Evolutionary conservation across 2,329 filamentous ascomycete species (phyloP), one percentile per base, ranked within the genome.

Genomic region (Pseudocercospora musae): DNA sequence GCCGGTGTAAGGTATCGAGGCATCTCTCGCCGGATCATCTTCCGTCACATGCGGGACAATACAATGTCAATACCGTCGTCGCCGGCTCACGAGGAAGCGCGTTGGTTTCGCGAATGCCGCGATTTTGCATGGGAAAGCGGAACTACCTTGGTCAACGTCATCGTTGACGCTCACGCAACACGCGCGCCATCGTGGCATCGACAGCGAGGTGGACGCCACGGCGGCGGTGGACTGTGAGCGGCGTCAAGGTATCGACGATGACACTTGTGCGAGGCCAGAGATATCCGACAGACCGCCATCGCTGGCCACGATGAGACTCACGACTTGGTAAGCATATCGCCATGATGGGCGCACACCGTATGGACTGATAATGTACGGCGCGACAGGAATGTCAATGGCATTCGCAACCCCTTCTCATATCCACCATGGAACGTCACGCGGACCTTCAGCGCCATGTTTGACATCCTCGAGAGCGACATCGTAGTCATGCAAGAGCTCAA

Each of bases 401-500:
- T 83, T 62, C 79, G 81, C 65, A 83, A 83, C 66, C 81, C 81
- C n/a, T 82, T 83, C 72, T 77, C 78, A 46, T 82, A 83, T 69
- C 78, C 80, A 69, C 81, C 81, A 78, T 83, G 81, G 81, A 78
- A 80, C 69, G 72, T 75, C 49, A 75, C 74, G 23, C 74, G 79
- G 62, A 77, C 79, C 13, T 82, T 81, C 71, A 73, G 75, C 50
- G 84, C 89, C 68, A 98, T 98, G 95, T 98, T 99, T 77, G 91
- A 96, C 69, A 90, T 89, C 48, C 84, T 99, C 6, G 90, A 95
- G 74, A 88, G 93, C 58, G 95, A 99, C 75, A 95, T 99, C 66
- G 87, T 98, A 18, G 84, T 97, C 62, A 92, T 98, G 81, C 95
- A 99, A 76, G 95, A 98, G 77, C 88, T 92, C 48, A 99, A 98